Evolutionary conservation across 805 yeast genomes (phyloP).

Genomic region (Sugiyamaella chiloensis): DNA sequence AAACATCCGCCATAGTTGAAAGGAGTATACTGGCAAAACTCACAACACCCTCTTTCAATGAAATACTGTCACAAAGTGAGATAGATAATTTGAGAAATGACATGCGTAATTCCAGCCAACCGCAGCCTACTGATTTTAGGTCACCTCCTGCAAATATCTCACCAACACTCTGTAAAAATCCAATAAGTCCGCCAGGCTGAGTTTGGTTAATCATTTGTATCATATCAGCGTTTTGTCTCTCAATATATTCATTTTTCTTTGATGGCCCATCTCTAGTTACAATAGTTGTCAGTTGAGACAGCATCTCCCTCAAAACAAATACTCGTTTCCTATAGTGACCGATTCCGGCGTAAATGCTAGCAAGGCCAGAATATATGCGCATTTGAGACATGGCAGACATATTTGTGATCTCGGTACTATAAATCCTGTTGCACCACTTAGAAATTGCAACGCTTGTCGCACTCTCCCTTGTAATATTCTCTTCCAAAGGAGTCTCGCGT

Average conservation of each 20-base stretch:
- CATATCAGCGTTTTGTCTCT: neutral
- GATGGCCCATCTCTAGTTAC: neutral
- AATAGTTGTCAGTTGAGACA: neutral
- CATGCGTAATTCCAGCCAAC: slow-evolving; percentile 59
- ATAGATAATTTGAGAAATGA: slow-evolving; percentile 52
- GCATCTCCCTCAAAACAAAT: slow-evolving; percentile 61
- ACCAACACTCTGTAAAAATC: slow-evolving; percentile 49
- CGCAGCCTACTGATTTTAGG: slow-evolving; percentile 33
- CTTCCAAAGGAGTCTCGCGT: slow-evolving; percentile 34
- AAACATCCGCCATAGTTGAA: slow-evolving; percentile 51
- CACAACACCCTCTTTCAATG: slow-evolving; percentile 44
- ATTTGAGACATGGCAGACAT: slow-evolving; percentile 54
- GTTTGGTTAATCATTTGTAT: slow-evolving; percentile 1
- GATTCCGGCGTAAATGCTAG: slow-evolving; percentile 59
- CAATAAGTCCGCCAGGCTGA: slow-evolving; percentile 33
- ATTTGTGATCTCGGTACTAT: slow-evolving; percentile 43
- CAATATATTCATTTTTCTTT: neutral
- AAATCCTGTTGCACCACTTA: slow-evolving; percentile 45
- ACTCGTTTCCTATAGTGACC: slow-evolving; percentile 65
- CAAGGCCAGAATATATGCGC: slow-evolving; percentile 61
- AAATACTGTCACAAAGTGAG: slow-evolving; percentile 49
- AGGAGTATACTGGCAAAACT: slow-evolving; percentile 53
- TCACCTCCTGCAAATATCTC: slow-evolving; percentile 52
- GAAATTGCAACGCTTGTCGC: slow-evolving; percentile 44
- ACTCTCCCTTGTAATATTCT: slow-evolving; percentile 24